Base-by-base conservation (phyloP, 768 basidiomycete genomes). In the Cytidiella melzeri region DNA sequence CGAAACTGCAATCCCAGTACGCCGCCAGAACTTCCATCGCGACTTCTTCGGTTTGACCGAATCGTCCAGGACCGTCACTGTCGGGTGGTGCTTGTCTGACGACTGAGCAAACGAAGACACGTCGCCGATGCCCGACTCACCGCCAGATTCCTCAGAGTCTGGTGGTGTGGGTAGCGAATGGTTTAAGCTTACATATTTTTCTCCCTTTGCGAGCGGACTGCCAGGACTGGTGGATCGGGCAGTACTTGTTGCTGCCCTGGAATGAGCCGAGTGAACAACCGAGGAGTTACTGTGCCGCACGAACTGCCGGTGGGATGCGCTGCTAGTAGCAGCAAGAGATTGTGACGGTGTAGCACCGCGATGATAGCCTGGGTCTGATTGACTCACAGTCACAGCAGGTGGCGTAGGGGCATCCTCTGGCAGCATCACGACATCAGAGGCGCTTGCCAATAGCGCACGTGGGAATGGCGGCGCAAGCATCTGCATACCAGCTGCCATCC, bases 361-460 rank as follows among this genome's bases (percentile, higher is more conserved):
- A 19, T 28, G 20, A 41, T 47, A 23, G 34, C 38, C 49, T 11
- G 51, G 43, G 19, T 42, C 48, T 13, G 55, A 52, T 5, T 40
- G 47, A 25, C 51, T 57, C 48, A 27, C 50, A 41, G 24, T 46
- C 13, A 27, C 55, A 6, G 26, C 38, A 12, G 45, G 50, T 13
- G 52, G 48, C 7, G 27, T 11, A 13, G 53, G 20, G 12, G 34
- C 41, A 49, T 52, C 48, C 15, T 43, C 52, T 12, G 60, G 48
- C 13, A 62, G 41, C n/a, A 69, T 57, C 30, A 65, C 54, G 30
- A 70, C 56, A 51, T 70, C 68, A 15, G 55, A 57, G 1, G 65
- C 58, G 3, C 62, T 56, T 13, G 62, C 58, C 23, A 71, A 52
- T 64, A 65, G 66, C 7, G 62, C 64, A 15, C 65, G 66, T 11